Conservation (phyloP, 352 stramenopile genomes). For the Pythium insidiosum region DNA sequence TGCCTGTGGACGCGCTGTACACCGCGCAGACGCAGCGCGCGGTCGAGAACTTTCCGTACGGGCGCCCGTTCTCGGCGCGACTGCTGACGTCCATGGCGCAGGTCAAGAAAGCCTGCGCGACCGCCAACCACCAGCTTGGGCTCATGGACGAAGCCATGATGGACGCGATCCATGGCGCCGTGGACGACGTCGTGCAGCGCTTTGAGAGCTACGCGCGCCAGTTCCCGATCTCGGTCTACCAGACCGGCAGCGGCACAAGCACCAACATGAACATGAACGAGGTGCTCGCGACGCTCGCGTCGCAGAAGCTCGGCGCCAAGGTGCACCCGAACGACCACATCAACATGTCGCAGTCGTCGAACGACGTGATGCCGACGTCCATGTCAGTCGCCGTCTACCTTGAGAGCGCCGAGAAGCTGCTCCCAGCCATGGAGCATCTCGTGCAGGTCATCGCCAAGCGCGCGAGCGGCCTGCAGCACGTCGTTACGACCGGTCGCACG, state of each 20-base stretch:
- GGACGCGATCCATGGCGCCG: slow-evolving; percentile 23
- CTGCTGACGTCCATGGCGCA: slow-evolving; percentile 33
- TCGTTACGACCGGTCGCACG: slow-evolving; percentile 53
- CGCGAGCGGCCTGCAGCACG: slow-evolving; percentile 21
- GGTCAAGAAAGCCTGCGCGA: slow-evolving; percentile 39
- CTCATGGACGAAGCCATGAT: slow-evolving; percentile 27
- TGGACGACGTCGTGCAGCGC: slow-evolving; percentile 22
- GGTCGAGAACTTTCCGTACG: slow-evolving; percentile 43
- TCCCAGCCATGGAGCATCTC: slow-evolving; percentile 50
- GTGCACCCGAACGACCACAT: slow-evolving; percentile 80
- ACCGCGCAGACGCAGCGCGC: slow-evolving; percentile 45
- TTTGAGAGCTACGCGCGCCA: slow-evolving; percentile 26
- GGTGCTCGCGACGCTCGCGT: slow-evolving; percentile 89
- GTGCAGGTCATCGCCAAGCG: slow-evolving; percentile 27
- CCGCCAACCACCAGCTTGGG: slow-evolving; percentile 30
- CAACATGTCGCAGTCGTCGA: slow-evolving; percentile 68
- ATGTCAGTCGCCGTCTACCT: slow-evolving; percentile 44
- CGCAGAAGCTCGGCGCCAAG: slow-evolving; percentile 45
- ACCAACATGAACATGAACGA: slow-evolving; percentile 99
- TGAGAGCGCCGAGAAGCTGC: slow-evolving; percentile 40
- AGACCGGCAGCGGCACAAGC: slow-evolving; percentile 94
- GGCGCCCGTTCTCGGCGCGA: slow-evolving; percentile 30
- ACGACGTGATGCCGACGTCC: slow-evolving; percentile 52
- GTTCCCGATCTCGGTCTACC: slow-evolving; percentile 60
- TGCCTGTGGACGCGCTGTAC: slow-evolving; percentile 33